Percentiles rank a stretch among this genome's conserved stretches.
Conservation (phyloP, 495 filamentous ascomycete species). For the Hypomontagnella monticulosa region DNA sequence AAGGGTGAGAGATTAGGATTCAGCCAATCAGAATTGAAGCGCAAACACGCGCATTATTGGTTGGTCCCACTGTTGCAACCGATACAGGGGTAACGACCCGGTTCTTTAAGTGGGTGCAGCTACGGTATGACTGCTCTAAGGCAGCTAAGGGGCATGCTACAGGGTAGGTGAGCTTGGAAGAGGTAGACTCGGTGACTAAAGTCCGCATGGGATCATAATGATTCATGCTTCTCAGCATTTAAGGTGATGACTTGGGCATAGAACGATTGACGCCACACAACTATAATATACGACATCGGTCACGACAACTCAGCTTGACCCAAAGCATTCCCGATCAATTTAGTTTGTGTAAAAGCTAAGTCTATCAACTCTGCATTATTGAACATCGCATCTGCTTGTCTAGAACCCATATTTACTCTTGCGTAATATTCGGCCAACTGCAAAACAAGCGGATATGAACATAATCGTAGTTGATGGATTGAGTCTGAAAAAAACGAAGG, state of each 20-base stretch:
- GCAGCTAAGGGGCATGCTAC: neutral
- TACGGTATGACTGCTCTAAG: conserved; percentile 18
- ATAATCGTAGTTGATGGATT: conserved; percentile 8
- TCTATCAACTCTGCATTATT: conserved; percentile 21
- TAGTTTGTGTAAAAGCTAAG: conserved; percentile 10
- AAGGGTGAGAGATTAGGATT: conserved; percentile 10
- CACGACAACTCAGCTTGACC: neutral
- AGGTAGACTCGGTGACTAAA: too few relatives aligned
- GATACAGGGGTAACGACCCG: neutral
- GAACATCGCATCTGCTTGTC: conserved; percentile 6
- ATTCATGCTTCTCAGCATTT: too few relatives aligned
- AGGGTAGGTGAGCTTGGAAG: too few relatives aligned
- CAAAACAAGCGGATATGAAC: conserved; percentile 12
- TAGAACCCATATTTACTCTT: conserved; percentile 18
- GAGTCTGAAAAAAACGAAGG: conserved; percentile 20
- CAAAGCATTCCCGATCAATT: conserved; percentile 14
- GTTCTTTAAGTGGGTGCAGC: conserved; percentile 20
- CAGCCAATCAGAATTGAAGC: conserved; percentile 46
- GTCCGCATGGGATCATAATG: too few relatives aligned
- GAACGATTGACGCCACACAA: too few relatives aligned
- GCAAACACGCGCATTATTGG: conserved; percentile 42
- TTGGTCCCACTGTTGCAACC: conserved; percentile 14
- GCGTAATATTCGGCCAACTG: neutral
- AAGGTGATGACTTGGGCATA: too few relatives aligned
- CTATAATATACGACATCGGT: too few relatives aligned